Conservation (phyloP, 441 rosid species). For the Gossypium lobatum region DNA sequence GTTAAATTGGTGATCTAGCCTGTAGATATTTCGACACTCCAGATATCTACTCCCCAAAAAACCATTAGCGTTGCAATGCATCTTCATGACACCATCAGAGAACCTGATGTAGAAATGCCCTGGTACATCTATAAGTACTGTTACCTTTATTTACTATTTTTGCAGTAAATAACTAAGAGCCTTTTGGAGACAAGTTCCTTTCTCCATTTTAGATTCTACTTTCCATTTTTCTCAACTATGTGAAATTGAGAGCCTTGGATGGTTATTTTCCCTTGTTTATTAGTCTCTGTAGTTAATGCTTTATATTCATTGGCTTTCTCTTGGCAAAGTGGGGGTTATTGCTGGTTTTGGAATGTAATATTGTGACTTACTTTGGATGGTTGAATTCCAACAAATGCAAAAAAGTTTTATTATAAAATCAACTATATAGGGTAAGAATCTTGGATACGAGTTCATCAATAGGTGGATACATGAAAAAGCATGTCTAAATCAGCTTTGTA, state of each 20-base stretch:
- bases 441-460: neutral
- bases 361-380: neutral
- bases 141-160: neutral
- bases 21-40: conserved; percentile 5
- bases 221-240: neutral
- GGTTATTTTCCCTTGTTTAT: no score
- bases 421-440: neutral
- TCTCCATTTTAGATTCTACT: neutral
- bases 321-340: no score
- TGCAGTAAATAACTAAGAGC: neutral
- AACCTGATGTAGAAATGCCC: neutral
- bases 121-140: neutral
- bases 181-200: neutral
- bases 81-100: neutral
- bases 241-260: neutral
- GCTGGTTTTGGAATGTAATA: neutral
- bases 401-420: neutral
- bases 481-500: neutral
- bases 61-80: neutral
- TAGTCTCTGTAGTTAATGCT: no score
- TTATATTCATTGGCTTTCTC: no score
- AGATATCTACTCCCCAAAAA: neutral
- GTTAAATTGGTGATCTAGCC: neutral
- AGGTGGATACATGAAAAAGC: neutral
- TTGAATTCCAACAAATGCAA: neutral